Percentiles rank a stretch among this genome's conserved stretches.
Conservation (phyloP, 1,284 basidiomycete species). For the Wallemia hederae region DNA sequence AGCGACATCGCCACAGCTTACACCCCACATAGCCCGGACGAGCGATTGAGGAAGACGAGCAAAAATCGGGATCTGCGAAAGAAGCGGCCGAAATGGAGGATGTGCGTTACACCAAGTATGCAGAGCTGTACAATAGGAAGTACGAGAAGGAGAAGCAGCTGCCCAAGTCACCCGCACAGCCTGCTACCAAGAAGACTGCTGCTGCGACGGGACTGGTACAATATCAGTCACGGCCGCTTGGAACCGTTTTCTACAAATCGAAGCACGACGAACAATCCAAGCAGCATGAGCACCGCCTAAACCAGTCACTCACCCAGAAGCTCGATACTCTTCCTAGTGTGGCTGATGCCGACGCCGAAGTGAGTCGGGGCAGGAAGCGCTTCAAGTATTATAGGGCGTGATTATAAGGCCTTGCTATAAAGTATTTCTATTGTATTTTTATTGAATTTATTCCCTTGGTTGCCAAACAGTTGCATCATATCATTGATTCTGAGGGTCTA, state of each 20-base stretch:
- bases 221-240: not conserved
- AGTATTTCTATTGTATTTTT: not conserved
- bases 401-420: not conserved
- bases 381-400: not conserved
- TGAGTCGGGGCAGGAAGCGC: not conserved
- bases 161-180: too few relatives aligned
- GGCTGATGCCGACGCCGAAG: not conserved
- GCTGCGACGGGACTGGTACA: not conserved
- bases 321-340: too few relatives aligned
- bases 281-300: not conserved
- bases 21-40: not conserved
- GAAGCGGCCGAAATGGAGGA: not conserved
- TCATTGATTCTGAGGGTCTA: too few relatives aligned
- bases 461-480: too few relatives aligned
- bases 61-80: too few relatives aligned
- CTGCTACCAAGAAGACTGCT: too few relatives aligned
- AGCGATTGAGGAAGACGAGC: not conserved
- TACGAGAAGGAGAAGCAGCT: too few relatives aligned
- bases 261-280: not conserved
- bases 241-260: not conserved
- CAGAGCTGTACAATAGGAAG: not conserved
- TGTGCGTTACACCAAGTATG: not conserved
- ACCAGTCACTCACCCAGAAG: not conserved
- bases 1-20: not conserved
- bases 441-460: not conserved